Percentiles rank a stretch among this genome's conserved stretches.
Evolutionary conservation across 2,329 filamentous ascomycete species (phyloP).

Genomic region (Fusarium bulbicola): DNA sequence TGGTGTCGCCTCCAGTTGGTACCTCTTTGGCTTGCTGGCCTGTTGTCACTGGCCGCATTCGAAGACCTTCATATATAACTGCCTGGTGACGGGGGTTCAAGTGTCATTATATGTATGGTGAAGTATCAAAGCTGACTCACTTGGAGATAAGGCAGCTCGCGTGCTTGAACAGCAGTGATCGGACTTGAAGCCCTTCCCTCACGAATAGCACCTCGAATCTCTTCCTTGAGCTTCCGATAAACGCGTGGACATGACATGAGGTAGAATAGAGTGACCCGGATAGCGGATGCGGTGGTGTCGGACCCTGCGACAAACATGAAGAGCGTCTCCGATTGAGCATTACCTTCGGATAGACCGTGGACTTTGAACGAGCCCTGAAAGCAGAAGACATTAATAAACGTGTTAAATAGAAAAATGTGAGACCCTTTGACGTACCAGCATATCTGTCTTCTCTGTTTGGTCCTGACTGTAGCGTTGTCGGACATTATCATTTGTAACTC

Average conservation of each 20-base stretch:
- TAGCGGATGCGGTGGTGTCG: not conserved
- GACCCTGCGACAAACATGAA: conserved; percentile 5
- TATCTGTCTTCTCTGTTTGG: not conserved
- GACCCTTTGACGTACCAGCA: not conserved
- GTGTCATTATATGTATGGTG: fast-evolving
- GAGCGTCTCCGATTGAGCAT: not conserved
- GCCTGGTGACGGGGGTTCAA: fast-evolving
- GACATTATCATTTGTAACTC: conserved; percentile 1
- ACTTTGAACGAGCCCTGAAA: not conserved
- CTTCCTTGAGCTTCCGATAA: not conserved
- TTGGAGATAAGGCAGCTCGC: not conserved
- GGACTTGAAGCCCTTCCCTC: not conserved
- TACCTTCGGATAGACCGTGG: not conserved
- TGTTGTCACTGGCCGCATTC: not conserved
- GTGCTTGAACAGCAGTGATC: not conserved
- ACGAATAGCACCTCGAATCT: not conserved
- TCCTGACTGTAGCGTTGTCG: not conserved
- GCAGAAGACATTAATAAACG: fast-evolving
- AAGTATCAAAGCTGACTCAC: not conserved
- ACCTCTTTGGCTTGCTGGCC: not conserved
- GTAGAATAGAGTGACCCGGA: not conserved
- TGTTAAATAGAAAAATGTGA: fast-evolving
- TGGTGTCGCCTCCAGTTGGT: not conserved
- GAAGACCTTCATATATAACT: not conserved
- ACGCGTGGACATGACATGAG: not conserved